A percentile compares a stretch with the other conserved stretches of the same genome.
Conservation (phyloP, 345 rosid species). For the Durio zibethinus region DNA sequence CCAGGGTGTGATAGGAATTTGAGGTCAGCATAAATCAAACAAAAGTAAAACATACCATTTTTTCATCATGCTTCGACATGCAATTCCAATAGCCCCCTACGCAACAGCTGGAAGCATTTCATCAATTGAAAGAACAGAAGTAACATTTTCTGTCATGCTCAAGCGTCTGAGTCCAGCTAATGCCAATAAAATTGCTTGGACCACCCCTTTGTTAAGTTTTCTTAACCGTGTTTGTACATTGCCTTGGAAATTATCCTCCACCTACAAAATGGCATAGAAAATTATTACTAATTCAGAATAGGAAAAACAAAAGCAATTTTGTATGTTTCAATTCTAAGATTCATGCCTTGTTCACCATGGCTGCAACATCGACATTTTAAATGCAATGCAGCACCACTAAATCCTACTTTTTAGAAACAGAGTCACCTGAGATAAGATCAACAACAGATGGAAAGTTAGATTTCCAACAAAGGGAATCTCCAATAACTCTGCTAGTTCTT, state of each 20-base stretch:
- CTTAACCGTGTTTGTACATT: constrained; percentile 91
- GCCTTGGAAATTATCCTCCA: constrained; percentile 84
- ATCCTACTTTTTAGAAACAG: background rate
- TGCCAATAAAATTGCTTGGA: constrained; percentile 86
- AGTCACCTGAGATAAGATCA: background rate
- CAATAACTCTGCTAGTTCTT: background rate
- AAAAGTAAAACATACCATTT: constrained; percentile 55
- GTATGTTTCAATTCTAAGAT: background rate
- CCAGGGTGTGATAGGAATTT: background rate
- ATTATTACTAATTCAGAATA: background rate
- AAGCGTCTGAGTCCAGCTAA: constrained; percentile 94
- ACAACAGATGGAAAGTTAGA: background rate
- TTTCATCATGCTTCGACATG: constrained; percentile 79
- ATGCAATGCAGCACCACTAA: background rate
- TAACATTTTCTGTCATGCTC: constrained; percentile 83
- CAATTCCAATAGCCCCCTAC: constrained; percentile 98
- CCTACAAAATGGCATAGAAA: constrained; percentile 41
- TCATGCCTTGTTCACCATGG: background rate
- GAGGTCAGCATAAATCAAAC: background rate
- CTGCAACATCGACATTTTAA: background rate
- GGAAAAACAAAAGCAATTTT: background rate
- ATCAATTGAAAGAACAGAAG: constrained; percentile 66
- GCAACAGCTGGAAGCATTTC: constrained; percentile 99
- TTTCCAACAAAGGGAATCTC: background rate
- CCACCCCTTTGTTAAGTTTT: constrained; percentile 82